Conservation (phyloP, 805 yeast species). For the Yamadazyma sp. region DNA sequence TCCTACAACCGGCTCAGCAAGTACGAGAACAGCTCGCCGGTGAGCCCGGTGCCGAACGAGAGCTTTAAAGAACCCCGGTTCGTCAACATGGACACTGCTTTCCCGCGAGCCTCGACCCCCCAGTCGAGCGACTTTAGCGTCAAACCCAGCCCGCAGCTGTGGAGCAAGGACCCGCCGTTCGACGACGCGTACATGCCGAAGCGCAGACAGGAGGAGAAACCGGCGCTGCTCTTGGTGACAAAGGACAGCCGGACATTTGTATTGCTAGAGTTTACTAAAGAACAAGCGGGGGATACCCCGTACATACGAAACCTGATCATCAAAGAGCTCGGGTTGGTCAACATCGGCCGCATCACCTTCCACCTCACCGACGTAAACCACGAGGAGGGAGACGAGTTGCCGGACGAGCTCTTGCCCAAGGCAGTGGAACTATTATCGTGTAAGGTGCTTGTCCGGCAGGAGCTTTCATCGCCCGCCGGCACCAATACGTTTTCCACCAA, state of each 20-base stretch:
- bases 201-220: constrained; percentile 5
- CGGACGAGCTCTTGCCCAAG: constrained; percentile 41
- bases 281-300: constrained; percentile 21
- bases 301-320: constrained; percentile 43
- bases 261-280: constrained; percentile 30
- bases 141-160: constrained; percentile 7
- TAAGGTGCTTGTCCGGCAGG: constrained; percentile 37
- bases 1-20: constrained; percentile 12
- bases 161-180: constrained; percentile 16
- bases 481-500: constrained; percentile 44
- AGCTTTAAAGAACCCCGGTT: constrained; percentile 12
- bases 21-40: constrained; percentile 13
- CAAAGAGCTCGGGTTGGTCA: constrained; percentile 34
- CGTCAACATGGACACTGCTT: constrained; percentile 14
- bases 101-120: constrained; percentile 10
- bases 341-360: constrained; percentile 35
- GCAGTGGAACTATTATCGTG: constrained; percentile 29
- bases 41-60: constrained; percentile 15
- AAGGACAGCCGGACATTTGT: constrained; percentile 58
- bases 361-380: constrained; percentile 72
- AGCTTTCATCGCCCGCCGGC: constrained; percentile 31
- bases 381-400: constrained; percentile 55
- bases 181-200: constrained; percentile 27
- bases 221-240: constrained; percentile 51
- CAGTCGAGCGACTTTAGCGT: constrained; percentile 7